Conservation (phyloP, 2,329 filamentous ascomycete species). For the Microthyrium microscopicum region DNA sequence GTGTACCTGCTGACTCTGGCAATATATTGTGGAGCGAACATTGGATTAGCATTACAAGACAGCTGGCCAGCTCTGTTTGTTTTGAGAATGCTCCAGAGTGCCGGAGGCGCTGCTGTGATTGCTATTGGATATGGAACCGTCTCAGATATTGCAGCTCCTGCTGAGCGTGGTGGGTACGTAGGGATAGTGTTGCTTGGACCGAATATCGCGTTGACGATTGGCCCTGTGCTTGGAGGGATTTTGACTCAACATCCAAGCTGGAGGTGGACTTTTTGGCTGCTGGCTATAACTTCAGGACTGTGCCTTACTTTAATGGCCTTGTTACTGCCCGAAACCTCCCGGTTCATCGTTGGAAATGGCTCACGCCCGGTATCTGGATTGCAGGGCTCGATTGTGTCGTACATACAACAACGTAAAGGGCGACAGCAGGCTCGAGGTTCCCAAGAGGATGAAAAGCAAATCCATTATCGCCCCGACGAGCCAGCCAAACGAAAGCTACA, state of each 20-base stretch:
- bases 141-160: constrained; percentile 51
- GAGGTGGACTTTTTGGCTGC: constrained; percentile 29
- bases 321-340: constrained; percentile 22
- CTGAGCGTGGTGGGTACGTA: constrained; percentile 58
- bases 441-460: constrained; percentile 12
- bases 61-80: constrained; percentile 34
- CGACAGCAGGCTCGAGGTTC: background rate
- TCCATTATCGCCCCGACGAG: too few species aligned
- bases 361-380: constrained; percentile 14
- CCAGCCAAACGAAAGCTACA: too few species aligned
- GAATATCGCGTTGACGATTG: constrained; percentile 32
- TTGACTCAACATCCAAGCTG: constrained; percentile 27
- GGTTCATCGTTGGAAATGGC: constrained; percentile 25
- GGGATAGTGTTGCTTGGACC: constrained; percentile 45
- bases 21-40: constrained; percentile 19
- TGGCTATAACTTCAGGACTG: constrained; percentile 13
- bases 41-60: constrained; percentile 19
- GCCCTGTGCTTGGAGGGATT: constrained; percentile 48
- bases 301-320: constrained; percentile 14
- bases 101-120: constrained; percentile 51
- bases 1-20: constrained; percentile 13
- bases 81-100: constrained; percentile 45
- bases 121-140: constrained; percentile 56
- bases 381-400: background rate
- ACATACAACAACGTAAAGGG: background rate